Evolutionary conservation across 805 yeast genomes (phyloP).

Genomic region (Cyberlindnera nakhonratchasimensis): DNA sequence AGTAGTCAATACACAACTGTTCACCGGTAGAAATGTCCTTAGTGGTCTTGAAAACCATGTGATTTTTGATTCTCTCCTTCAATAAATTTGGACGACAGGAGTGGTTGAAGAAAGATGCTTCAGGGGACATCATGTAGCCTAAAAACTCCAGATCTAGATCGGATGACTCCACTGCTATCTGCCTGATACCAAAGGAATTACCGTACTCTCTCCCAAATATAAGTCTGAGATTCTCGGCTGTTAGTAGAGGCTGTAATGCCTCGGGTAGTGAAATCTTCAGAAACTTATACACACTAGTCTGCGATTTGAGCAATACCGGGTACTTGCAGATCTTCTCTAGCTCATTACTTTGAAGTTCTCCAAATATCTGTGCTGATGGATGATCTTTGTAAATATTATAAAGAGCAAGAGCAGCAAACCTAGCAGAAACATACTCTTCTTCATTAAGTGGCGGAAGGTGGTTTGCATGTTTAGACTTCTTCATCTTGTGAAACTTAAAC

Average conservation of each 20-base stretch:
- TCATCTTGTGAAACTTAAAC: conserved; percentile 30
- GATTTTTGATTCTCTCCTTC: conserved; percentile 40
- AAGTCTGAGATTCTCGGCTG: conserved; percentile 38
- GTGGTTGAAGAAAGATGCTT: conserved; percentile 66
- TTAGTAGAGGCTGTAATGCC: conserved; percentile 34
- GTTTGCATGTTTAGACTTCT: conserved; percentile 33
- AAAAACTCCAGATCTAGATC: conserved; percentile 49
- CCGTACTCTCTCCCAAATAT: conserved; percentile 59
- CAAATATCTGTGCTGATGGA: conserved; percentile 29
- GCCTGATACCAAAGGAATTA: conserved; percentile 71
- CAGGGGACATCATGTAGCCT: conserved; percentile 59
- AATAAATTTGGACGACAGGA: conserved; percentile 56
- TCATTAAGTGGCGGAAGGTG: conserved; percentile 45
- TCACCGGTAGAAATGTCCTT: conserved; percentile 40
- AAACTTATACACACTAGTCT: conserved; percentile 46
- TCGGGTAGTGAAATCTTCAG: conserved; percentile 38
- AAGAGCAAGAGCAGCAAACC: conserved; percentile 42
- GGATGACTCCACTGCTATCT: conserved; percentile 34
- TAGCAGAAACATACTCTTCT: conserved; percentile 49
- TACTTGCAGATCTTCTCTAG: conserved; percentile 40
- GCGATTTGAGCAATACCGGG: conserved; percentile 47
- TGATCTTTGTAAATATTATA: conserved; percentile 29
- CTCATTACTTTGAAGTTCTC: conserved; percentile 51
- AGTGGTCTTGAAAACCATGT: conserved; percentile 41
- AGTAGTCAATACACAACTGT: conserved; percentile 60